These are phyloP conservation scores for Mercurialis annua DNA, from an alignment of 345 rosid species.

Conservation along the genomic window DNA sequence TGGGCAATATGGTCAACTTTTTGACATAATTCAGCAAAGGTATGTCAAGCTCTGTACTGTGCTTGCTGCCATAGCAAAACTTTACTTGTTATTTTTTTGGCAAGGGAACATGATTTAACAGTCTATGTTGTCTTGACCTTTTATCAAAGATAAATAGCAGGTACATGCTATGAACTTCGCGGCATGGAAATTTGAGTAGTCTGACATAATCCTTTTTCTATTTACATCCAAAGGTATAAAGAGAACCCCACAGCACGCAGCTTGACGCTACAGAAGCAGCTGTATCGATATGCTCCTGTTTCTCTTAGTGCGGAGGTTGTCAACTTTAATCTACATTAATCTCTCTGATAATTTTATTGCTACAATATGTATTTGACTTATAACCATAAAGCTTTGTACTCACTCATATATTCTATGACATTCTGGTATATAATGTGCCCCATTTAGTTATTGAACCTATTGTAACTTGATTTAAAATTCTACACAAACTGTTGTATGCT, in stretches of 20 bases:
- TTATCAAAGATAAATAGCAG: not conserved
- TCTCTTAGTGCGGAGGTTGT: constrained; percentile 70
- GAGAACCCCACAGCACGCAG: constrained; percentile 48
- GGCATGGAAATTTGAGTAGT: not conserved
- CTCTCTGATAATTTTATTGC: not conserved
- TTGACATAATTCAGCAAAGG: constrained; percentile 66
- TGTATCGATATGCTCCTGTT: constrained; percentile 68
- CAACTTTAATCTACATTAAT: constrained; percentile 9
- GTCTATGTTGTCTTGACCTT: not conserved
- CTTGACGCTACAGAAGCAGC: constrained; percentile 66
- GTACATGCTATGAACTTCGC: not conserved
- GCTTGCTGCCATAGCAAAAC: not conserved
- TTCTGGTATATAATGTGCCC: not conserved
- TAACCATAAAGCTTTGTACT: constrained; percentile 1
- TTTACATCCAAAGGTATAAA: constrained; percentile 59
- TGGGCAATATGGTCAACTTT: constrained; percentile 70
- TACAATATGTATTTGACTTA: constrained; percentile 10
- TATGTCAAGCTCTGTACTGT: constrained; percentile 21
- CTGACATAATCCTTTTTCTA: constrained; percentile 8
- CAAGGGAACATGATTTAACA: not conserved
- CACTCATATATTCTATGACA: not conserved
- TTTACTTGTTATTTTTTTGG: not conserved
- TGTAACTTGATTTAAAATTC: not conserved
- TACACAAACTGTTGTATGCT: not conserved
- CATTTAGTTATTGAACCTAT: not conserved